These are phyloP conservation scores for Solanum okadae DNA, from an alignment of 257 asterid species.

Conservation along the genomic window DNA sequence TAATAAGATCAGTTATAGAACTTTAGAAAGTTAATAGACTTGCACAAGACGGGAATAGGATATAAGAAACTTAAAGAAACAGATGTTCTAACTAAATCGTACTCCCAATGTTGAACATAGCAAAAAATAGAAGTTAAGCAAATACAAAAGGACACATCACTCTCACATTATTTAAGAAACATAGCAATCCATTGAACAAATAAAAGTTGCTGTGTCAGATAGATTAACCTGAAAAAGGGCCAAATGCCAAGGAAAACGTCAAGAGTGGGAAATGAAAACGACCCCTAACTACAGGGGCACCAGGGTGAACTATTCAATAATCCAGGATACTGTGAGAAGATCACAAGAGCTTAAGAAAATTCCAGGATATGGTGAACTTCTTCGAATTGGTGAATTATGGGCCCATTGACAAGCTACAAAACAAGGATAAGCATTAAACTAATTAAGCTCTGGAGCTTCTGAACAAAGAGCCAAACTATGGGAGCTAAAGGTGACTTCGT, in stretches of 20 bases:
- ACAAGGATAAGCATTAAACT: background rate
- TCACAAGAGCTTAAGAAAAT: background rate
- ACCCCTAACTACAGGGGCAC: background rate
- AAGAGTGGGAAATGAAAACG: background rate
- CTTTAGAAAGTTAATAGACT: background rate
- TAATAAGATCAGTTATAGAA: background rate
- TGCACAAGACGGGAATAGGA: background rate
- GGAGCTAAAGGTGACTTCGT: background rate
- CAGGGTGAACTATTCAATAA: background rate
- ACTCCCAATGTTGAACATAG: background rate
- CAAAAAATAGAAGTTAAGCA: background rate
- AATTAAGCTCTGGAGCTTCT: background rate
- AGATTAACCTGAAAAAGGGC: background rate
- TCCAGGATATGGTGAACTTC: background rate
- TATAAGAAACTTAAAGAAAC: background rate
- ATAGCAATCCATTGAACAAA: background rate
- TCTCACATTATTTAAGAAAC: background rate
- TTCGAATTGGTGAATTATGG: background rate
- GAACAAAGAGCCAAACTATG: background rate
- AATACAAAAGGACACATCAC: background rate
- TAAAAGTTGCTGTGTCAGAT: background rate
- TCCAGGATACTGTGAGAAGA: background rate
- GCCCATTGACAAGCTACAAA: background rate
- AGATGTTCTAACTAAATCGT: background rate
- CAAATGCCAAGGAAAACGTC: background rate